A percentile compares a stretch with the other conserved stretches of the same genome.
Conservation (phyloP, 1,284 basidiomycete species). For the Trametes sp. region DNA sequence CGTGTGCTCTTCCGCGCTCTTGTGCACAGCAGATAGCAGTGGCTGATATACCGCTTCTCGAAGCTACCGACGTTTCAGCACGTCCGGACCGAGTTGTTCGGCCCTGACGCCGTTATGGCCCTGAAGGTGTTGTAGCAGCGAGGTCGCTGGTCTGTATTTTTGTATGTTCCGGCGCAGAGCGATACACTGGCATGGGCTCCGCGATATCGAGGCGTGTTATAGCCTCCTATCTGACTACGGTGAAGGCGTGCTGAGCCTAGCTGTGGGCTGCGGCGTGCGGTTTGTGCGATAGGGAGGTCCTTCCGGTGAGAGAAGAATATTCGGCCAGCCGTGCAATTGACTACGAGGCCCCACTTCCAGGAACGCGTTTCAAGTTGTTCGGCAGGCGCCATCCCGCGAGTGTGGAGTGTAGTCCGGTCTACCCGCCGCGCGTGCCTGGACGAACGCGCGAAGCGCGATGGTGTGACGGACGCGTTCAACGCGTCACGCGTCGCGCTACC, state of each 20-base stretch:
- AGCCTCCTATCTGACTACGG: background rate
- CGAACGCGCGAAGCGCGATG: conserved; percentile 16
- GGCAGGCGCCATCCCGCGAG: background rate
- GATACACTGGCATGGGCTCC: background rate
- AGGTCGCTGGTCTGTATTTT: background rate
- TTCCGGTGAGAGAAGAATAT: background rate
- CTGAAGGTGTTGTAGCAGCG: conserved; percentile 28
- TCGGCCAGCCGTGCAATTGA: background rate
- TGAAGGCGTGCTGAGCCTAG: background rate
- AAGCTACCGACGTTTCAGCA: conserved; percentile 40
- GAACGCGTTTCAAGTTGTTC: background rate
- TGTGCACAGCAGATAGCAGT: conserved; percentile 5
- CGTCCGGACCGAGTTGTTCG: conserved; percentile 41
- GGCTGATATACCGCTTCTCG: conserved; percentile 9
- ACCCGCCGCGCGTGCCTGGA: background rate
- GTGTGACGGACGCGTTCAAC: conserved; percentile 21
- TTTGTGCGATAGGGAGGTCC: background rate
- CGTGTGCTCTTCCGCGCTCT: conserved; percentile 7
- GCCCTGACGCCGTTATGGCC: conserved; percentile 40
- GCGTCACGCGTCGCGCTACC: conserved; percentile 8
- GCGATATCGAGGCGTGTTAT: background rate
- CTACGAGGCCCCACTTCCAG: background rate
- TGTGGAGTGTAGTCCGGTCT: background rate
- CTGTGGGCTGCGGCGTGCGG: conserved; percentile 9
- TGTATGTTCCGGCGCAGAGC: conserved; percentile 25